Evolutionary conservation across 1,284 basidiomycete genomes (phyloP).

Genomic region (Cryptococcus depauperatus): DNA sequence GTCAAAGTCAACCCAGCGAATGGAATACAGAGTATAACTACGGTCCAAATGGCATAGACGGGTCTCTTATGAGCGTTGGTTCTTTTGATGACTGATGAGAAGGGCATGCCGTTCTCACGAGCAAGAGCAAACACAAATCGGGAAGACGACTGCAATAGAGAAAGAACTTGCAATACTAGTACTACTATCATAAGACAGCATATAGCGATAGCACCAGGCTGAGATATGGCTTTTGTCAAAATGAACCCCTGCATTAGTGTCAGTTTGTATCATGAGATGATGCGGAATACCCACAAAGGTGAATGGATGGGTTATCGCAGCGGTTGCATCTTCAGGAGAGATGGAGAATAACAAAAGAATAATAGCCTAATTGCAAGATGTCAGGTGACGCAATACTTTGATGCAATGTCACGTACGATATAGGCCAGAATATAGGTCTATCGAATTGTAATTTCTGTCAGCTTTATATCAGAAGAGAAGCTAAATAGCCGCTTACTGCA

Average conservation of each 20-base stretch:
- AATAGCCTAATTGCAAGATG: constrained; percentile 24
- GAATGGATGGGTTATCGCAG: constrained; percentile 26
- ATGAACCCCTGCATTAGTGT: constrained; percentile 29
- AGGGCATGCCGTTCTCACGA: constrained; percentile 43
- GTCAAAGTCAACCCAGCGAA: constrained; percentile 30
- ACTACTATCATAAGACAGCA: constrained; percentile 30
- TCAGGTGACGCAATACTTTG: background rate
- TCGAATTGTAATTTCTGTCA: background rate
- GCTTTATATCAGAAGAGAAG: background rate
- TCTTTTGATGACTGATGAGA: constrained; percentile 30
- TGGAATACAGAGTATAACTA: constrained; percentile 29
- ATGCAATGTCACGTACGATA: constrained; percentile 23
- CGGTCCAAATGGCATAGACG: constrained; percentile 36
- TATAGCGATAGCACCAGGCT: constrained; percentile 28
- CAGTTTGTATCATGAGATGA: background rate
- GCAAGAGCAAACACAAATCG: constrained; percentile 43
- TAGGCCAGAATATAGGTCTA: constrained; percentile 39
- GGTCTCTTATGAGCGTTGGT: constrained; percentile 36
- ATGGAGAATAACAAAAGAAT: constrained; percentile 38
- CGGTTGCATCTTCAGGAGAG: constrained; percentile 23
- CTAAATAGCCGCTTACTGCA: constrained; percentile 14
- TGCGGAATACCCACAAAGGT: constrained; percentile 28
- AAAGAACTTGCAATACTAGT: constrained; percentile 36
- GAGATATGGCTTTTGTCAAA: constrained; percentile 30
- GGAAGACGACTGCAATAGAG: constrained; percentile 42